These are phyloP conservation scores for Calamus simplicifolius DNA, from an alignment of 176 grass and related monocot species.

Conservation along the genomic window DNA sequence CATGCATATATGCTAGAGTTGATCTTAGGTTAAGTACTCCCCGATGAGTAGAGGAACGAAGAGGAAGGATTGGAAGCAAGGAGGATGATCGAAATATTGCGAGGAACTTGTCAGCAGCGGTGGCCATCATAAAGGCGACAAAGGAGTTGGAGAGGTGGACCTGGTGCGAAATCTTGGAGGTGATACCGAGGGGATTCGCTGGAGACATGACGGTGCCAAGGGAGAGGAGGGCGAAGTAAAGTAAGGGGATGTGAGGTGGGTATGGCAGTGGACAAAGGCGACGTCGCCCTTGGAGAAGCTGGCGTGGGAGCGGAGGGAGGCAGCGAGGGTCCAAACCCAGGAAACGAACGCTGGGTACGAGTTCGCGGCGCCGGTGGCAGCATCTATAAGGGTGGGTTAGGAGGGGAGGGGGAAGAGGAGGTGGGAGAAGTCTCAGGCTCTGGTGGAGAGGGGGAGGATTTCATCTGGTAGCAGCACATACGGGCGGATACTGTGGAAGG, in stretches of 20 bases:
- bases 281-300: conserved; percentile 33
- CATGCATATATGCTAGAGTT: too few relatives aligned
- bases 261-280: conserved; percentile 36
- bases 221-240: conserved; percentile 63
- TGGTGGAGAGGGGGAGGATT: conserved; percentile 36
- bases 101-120: conserved; percentile 32
- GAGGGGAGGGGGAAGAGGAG: conserved; percentile 32
- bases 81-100: conserved; percentile 21
- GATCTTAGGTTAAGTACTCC: not conserved
- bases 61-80: conserved; percentile 24
- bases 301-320: conserved; percentile 26
- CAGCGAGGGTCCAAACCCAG: conserved; percentile 35
- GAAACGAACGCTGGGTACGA: conserved; percentile 54
- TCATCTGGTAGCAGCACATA: conserved; percentile 20
- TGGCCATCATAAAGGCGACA: conserved; percentile 35
- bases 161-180: conserved; percentile 43
- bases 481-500: conserved; percentile 53
- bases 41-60: conserved; percentile 72
- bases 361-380: conserved; percentile 32
- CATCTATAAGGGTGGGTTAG: conserved; percentile 36
- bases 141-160: conserved; percentile 30
- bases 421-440: conserved; percentile 36
- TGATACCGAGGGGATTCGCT: conserved; percentile 37
- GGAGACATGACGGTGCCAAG: conserved; percentile 68
- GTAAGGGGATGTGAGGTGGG: conserved; percentile 38